Evolutionary conservation across 2,329 filamentous ascomycete species (phyloP), one percentile per base, ranked within the genome.

Genomic region (Diaporthe caulivora): DNA sequence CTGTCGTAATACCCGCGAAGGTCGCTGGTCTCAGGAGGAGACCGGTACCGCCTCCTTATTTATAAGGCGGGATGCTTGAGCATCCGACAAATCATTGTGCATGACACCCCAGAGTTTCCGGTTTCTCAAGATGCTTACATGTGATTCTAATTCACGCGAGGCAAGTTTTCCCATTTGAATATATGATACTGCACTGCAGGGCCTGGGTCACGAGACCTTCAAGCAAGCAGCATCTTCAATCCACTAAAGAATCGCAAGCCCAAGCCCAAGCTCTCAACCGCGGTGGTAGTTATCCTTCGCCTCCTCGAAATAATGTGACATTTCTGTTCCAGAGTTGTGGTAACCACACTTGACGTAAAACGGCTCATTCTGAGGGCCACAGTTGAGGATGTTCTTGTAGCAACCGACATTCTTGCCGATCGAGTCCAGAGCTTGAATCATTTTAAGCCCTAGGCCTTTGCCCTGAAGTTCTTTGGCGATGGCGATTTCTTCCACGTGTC

Each of bases 401-500:
- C 94, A 96, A 7, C 94, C 94, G 57, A 93, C 89, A 76, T 92
- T 89, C 80, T 90, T 87, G 3, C 93, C 93, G 34, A 96, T 88
- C 76, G 88, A 91, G 80, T 95, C 93, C 77, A 96, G 84, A 8
- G 94, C 92, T 83, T 94, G 90, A 73, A 97, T 95, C 78, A 97
- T 92, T 76, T 90, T 87, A 80, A 94, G 80, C 0, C 94, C 94
- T 24, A 97, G 84, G 79, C 94, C 95, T 86, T 95, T 95, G 40
- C 93, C 93, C 81, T 95, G 94, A 82, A 95, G 92, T 72, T 93
- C 91, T 82, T 92, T 92, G 67, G 92, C 88, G 40, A 97, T 92
- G 4, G 94, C 93, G 80, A 97, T 95, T 81, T 97, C 94, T 83
- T 97, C 94, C 79, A 97, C 93, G 79, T 97, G 94, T 1, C 94